phyloP scores from a whole-genome alignment of 208 protist species.

The Vickermania ingenoplastis region DNA sequence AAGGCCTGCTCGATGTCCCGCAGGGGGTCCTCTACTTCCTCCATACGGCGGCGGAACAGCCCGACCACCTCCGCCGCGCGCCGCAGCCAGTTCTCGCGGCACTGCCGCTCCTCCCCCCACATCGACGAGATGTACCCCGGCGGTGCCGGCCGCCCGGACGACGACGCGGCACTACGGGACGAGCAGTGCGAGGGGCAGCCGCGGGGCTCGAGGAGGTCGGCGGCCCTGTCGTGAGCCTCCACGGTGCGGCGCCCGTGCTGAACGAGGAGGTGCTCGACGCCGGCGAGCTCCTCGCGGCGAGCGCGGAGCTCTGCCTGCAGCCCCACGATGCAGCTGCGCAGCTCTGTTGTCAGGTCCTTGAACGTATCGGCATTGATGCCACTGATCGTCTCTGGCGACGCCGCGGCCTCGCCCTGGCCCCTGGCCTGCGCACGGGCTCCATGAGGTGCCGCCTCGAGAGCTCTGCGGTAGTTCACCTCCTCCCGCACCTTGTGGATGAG shows the following conservation, averaged over 20 bases:
- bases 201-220: background rate
- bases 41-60: background rate
- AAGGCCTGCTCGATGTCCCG: conserved; percentile 3
- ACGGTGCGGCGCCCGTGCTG: background rate
- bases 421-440: background rate
- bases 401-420: background rate
- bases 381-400: background rate
- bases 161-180: background rate
- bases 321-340: background rate
- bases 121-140: background rate
- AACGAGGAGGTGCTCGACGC: background rate
- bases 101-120: background rate
- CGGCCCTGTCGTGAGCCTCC: background rate
- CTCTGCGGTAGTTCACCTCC: background rate
- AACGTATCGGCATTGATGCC: background rate
- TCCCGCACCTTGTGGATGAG: background rate
- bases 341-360: background rate
- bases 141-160: background rate
- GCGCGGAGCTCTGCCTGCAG: background rate
- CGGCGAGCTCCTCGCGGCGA: background rate
- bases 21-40: background rate
- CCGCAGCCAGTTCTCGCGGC: background rate
- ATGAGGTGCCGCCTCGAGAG: background rate
- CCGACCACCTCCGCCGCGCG: background rate
- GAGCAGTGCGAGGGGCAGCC: background rate